phyloP scores from a whole-genome alignment of 352 stramenopile genomes.

The Phytophthora aleatoria region DNA sequence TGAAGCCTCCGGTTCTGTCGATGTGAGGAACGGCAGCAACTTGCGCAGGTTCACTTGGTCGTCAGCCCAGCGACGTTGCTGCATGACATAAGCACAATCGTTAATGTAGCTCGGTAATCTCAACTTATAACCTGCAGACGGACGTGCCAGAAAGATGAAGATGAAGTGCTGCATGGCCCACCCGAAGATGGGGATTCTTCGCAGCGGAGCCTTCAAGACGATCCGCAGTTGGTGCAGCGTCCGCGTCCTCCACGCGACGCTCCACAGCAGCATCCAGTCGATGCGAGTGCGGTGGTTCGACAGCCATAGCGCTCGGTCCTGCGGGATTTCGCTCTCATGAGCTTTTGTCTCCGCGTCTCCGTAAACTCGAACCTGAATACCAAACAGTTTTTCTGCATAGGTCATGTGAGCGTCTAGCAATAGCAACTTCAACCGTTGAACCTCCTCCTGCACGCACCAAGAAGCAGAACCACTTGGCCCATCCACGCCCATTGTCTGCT shows the following conservation, averaged over 20 bases:
- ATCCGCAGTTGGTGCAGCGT: slow-evolving; percentile 68
- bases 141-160: slow-evolving; percentile 77
- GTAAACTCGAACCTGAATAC: slow-evolving; percentile 66
- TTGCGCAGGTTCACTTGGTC: slow-evolving; percentile 58
- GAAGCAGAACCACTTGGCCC: slow-evolving; percentile 64
- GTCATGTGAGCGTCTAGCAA: slow-evolving; percentile 31
- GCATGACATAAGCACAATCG: slow-evolving; percentile 1
- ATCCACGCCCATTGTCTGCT: slow-evolving; percentile 83
- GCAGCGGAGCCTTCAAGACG: slow-evolving; percentile 78
- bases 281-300: slow-evolving; percentile 84
- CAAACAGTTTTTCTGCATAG: slow-evolving; percentile 58
- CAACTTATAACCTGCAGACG: background rate
- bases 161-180: slow-evolving; percentile 89
- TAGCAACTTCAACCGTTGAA: slow-evolving; percentile 7
- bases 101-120: background rate
- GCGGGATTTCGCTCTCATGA: slow-evolving; percentile 45
- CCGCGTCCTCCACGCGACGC: slow-evolving; percentile 55
- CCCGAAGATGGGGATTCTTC: slow-evolving; percentile 75
- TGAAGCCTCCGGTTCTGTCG: slow-evolving; percentile 54
- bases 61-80: slow-evolving; percentile 69
- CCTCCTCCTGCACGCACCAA: slow-evolving; percentile 39
- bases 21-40: slow-evolving; percentile 61
- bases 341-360: slow-evolving; percentile 60
- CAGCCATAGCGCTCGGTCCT: slow-evolving; percentile 74
- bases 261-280: slow-evolving; percentile 88